Conservation (phyloP, 768 basidiomycete genomes). For the Russula earlei region DNA sequence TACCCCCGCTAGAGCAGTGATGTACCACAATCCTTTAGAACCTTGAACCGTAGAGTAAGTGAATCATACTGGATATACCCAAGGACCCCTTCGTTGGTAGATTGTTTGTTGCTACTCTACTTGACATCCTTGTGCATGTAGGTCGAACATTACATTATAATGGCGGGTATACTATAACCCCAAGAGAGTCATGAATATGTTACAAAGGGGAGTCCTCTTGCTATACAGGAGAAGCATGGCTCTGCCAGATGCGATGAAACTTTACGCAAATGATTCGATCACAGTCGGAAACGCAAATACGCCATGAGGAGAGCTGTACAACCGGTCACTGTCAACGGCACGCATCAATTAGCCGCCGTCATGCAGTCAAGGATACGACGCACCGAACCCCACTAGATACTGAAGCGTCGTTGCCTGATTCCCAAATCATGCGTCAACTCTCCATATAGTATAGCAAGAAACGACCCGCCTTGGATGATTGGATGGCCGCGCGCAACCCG, state of each 20-base stretch:
- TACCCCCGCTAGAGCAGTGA: conserved; percentile 59
- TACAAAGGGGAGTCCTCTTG: not conserved
- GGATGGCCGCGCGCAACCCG: conserved; percentile 69
- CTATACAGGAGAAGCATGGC: not conserved
- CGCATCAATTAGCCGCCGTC: conserved; percentile 8
- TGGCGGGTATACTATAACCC: not conserved
- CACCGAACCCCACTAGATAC: conserved; percentile 82
- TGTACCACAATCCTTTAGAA: not conserved
- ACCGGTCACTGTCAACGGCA: conserved; percentile 57
- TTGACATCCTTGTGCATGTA: not conserved
- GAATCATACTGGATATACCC: not conserved
- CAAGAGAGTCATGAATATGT: not conserved
- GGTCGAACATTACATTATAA: not conserved
- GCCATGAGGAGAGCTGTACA: conserved; percentile 83
- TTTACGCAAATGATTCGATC: conserved; percentile 1
- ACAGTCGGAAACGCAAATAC: conserved; percentile 62
- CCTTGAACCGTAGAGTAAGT: not conserved
- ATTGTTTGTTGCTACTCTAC: not conserved
- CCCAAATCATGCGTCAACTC: not conserved
- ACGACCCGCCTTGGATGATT: conserved; percentile 66
- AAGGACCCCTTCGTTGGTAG: not conserved
- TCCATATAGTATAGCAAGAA: not conserved
- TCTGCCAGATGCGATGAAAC: not conserved
- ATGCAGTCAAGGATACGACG: conserved; percentile 23
- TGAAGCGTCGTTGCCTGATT: conserved; percentile 72